Conservation (phyloP, 345 rosid species). For the Euphorbia lathyris region DNA sequence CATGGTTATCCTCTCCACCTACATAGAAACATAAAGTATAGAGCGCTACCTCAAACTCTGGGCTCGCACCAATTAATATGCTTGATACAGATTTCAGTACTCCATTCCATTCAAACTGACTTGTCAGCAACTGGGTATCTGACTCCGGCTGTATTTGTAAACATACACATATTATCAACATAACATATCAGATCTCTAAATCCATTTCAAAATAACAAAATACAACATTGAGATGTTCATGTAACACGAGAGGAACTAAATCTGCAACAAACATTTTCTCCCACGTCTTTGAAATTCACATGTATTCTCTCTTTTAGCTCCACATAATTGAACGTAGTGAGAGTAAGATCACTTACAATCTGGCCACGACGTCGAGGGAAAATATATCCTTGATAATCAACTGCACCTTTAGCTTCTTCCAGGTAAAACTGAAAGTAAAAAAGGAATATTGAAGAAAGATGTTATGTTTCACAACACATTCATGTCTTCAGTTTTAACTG, state of each 20-base stretch:
- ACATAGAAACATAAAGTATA: slow-evolving; percentile 76
- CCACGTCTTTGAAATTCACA: background rate
- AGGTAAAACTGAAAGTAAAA: slow-evolving; percentile 56
- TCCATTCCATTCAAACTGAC: slow-evolving; percentile 95
- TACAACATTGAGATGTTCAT: background rate
- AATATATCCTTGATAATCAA: slow-evolving; percentile 89
- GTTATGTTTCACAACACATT: background rate
- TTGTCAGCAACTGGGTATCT: slow-evolving; percentile 73
- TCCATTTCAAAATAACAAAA: background rate
- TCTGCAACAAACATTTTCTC: background rate
- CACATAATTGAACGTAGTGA: background rate
- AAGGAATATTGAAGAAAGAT: background rate
- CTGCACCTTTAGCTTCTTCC: slow-evolving; percentile 86
- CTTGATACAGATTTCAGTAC: slow-evolving; percentile 85
- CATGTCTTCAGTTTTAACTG: background rate
- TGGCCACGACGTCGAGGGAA: slow-evolving; percentile 74
- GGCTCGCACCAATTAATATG: slow-evolving; percentile 77
- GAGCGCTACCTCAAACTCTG: slow-evolving; percentile 85
- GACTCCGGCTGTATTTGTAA: slow-evolving; percentile 74
- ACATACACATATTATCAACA: background rate
- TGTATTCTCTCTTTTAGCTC: background rate
- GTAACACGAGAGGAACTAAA: background rate
- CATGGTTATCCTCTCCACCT: slow-evolving; percentile 71
- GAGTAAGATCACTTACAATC: slow-evolving; percentile 45
- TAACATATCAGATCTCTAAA: background rate